Percentiles rank a stretch among this genome's conserved stretches.
Conservation (phyloP, 441 rosid species). For the Pelargonium fulgidum region DNA sequence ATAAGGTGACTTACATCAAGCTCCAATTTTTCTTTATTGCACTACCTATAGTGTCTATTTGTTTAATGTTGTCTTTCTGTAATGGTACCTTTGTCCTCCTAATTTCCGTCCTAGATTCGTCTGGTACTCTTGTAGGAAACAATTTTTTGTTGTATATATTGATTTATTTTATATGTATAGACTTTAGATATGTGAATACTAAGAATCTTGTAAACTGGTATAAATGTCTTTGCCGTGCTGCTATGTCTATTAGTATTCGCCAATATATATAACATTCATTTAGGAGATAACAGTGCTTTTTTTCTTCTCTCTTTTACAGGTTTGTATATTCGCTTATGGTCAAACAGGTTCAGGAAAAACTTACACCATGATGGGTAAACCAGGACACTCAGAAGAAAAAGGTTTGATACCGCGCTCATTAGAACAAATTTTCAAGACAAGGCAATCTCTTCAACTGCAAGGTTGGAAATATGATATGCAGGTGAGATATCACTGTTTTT, state of each 20-base stretch:
- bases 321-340: conserved; percentile 27
- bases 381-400: conserved; percentile 19
- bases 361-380: conserved; percentile 28
- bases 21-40: conserved; percentile 4
- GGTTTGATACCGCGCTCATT: conserved; percentile 25
- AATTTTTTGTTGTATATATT: neutral
- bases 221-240: no score
- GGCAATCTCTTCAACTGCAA: conserved; percentile 20
- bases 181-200: no score
- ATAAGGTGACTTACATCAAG: conserved; percentile 39
- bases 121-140: neutral
- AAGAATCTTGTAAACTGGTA: no score
- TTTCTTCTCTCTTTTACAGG: conserved; percentile 16
- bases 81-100: no score
- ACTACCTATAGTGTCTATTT: neutral
- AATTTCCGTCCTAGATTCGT: no score
- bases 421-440: conserved; percentile 28
- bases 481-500: conserved; percentile 2
- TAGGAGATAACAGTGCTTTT: neutral
- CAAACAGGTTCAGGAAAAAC: conserved; percentile 29
- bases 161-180: neutral
- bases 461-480: conserved; percentile 29
- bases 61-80: neutral
- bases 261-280: neutral
- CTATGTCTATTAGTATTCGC: no score